A percentile compares a stretch with the other conserved stretches of the same genome.
Conservation (phyloP, 805 yeast species). For the Metschnikowia colocasiae region DNA sequence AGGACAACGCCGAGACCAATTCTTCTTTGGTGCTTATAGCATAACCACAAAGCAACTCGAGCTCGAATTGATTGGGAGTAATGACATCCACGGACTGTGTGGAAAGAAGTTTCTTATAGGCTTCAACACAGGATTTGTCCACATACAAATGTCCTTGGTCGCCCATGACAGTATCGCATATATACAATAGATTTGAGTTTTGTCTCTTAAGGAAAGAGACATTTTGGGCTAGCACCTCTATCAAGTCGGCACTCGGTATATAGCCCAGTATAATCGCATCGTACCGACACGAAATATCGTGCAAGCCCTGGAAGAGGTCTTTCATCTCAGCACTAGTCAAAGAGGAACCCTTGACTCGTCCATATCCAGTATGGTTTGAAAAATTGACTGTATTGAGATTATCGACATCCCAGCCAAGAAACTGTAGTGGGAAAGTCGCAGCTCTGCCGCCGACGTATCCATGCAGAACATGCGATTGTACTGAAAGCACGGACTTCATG, state of each 20-base stretch:
- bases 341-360: constrained; percentile 27
- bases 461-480: constrained; percentile 87
- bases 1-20: constrained; percentile 13
- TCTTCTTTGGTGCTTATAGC: constrained; percentile 7
- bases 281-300: constrained; percentile 13
- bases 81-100: constrained; percentile 14
- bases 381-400: constrained; percentile 81
- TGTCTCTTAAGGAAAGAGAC: constrained; percentile 8
- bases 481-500: constrained; percentile 40
- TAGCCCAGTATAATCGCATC: constrained; percentile 21
- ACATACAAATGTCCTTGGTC: constrained; percentile 21
- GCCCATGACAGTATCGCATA: constrained; percentile 22
- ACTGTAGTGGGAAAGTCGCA: constrained; percentile 83
- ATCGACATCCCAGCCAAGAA: constrained; percentile 90
- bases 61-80: constrained; percentile 21
- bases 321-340: constrained; percentile 10
- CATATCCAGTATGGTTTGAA: constrained; percentile 92
- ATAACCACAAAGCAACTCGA: constrained; percentile 17
- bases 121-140: constrained; percentile 15
- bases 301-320: constrained; percentile 14
- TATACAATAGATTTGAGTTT: constrained; percentile 18
- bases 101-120: constrained; percentile 11
- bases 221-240: constrained; percentile 12
- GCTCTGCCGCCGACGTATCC: constrained; percentile 95
- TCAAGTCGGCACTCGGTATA: constrained; percentile 15